Evolutionary conservation across 257 asterid genomes (phyloP).

Genomic region (Solanum clarkiae): DNA sequence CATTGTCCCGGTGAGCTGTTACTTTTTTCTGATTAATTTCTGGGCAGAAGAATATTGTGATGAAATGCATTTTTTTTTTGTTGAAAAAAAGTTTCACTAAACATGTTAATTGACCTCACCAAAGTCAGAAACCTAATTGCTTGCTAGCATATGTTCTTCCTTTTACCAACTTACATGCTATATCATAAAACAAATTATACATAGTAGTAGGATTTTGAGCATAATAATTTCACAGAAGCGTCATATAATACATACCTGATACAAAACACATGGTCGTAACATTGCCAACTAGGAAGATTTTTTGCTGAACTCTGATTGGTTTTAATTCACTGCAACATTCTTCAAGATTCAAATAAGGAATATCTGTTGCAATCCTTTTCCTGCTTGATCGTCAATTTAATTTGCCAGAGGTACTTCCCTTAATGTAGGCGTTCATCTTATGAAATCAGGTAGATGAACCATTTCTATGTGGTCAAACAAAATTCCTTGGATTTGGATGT

Average conservation of each 20-base stretch:
- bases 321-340: background rate
- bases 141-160: background rate
- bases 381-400: background rate
- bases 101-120: background rate
- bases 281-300: background rate
- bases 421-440: background rate
- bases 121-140: background rate
- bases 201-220: background rate
- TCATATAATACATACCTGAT: background rate
- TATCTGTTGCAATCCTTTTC: background rate
- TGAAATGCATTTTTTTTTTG: background rate
- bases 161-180: background rate
- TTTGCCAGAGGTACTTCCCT: background rate
- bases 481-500: background rate
- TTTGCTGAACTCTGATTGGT: background rate
- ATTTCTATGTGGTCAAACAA: background rate
- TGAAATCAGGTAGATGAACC: background rate
- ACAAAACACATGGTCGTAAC: background rate
- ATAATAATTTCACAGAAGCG: background rate
- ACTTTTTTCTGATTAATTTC: background rate
- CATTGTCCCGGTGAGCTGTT: constrained; percentile 24
- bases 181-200: background rate
- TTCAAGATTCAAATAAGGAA: background rate
- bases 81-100: background rate
- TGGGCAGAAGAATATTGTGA: background rate